Evolutionary conservation across 306 rosid species (phyloP).

Genomic region (Erythrophleum fordii): DNA sequence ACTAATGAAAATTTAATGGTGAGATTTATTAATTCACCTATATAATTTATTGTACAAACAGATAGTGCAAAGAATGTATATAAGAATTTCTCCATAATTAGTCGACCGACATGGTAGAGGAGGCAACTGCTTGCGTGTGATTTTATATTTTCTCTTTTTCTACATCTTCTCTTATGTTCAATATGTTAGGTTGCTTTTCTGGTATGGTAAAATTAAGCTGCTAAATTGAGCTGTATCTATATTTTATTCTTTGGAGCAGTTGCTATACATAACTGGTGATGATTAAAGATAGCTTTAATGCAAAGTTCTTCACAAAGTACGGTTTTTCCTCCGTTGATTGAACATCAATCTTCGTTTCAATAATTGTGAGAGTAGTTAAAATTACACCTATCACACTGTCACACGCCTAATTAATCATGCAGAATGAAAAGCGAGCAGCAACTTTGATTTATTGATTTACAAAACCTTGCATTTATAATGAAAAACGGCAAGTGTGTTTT

Average conservation of each 20-base stretch:
- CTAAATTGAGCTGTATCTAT: no score
- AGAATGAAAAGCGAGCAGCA: background rate
- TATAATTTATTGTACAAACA: background rate
- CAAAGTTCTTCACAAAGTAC: background rate
- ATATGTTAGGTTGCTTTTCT: background rate
- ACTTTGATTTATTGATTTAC: background rate
- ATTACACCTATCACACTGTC: background rate
- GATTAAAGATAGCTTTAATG: background rate
- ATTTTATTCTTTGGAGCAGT: background rate
- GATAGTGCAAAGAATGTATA: no score
- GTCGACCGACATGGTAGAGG: no score
- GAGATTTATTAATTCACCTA: background rate
- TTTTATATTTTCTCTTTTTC: background rate
- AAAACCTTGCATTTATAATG: no score
- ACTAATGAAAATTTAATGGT: background rate
- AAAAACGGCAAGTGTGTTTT: no score
- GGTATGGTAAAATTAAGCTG: background rate
- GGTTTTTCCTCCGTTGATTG: background rate
- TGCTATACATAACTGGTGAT: background rate
- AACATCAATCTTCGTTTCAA: background rate
- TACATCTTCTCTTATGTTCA: background rate
- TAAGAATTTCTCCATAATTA: background rate
- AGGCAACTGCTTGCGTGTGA: background rate
- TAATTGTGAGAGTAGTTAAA: background rate
- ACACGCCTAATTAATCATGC: background rate